These are phyloP conservation scores for Astrothelium macrocarpum DNA, from an alignment of 495 filamentous ascomycete species.

Conservation along the genomic window DNA sequence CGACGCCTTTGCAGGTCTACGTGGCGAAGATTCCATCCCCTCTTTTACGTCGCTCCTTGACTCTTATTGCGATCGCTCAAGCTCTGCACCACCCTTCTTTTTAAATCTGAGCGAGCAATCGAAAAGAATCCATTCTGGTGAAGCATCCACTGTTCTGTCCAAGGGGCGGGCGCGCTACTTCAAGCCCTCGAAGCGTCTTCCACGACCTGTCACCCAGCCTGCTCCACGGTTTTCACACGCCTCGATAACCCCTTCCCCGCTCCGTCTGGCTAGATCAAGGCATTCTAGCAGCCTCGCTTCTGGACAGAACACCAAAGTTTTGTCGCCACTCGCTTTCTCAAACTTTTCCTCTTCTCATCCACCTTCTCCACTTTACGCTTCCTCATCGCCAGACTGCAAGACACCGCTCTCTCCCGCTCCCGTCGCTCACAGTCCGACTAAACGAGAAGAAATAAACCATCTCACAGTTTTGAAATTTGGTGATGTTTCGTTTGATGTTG, in stretches of 20 bases:
- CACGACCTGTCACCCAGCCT: not conserved
- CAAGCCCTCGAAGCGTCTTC: slow-evolving; percentile 5
- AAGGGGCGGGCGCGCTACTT: not conserved
- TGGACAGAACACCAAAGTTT: not conserved
- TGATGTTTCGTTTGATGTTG: slow-evolving; percentile 26
- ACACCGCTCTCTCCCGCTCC: not conserved
- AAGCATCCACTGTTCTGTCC: not conserved
- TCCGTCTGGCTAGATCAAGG: not conserved
- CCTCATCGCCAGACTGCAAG: not conserved
- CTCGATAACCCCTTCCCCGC: not conserved
- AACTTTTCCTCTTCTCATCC: not conserved
- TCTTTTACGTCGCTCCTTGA: slow-evolving; percentile 7
- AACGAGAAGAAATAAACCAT: not conserved
- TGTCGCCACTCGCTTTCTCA: slow-evolving; percentile 2
- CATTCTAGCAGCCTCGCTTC: not conserved
- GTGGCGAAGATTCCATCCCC: not conserved
- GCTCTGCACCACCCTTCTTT: not conserved
- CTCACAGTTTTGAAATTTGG: slow-evolving; percentile 24
- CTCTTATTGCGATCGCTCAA: slow-evolving; percentile 2
- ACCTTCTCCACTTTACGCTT: not conserved
- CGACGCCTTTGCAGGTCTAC: not conserved
- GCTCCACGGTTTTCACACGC: not conserved
- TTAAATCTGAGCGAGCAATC: not conserved
- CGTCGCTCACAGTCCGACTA: too few relatives aligned
- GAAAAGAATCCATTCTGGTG: not conserved